Base-by-base conservation (phyloP, 2,329 filamentous ascomycete species). In the Epichloe sp. region DNA sequence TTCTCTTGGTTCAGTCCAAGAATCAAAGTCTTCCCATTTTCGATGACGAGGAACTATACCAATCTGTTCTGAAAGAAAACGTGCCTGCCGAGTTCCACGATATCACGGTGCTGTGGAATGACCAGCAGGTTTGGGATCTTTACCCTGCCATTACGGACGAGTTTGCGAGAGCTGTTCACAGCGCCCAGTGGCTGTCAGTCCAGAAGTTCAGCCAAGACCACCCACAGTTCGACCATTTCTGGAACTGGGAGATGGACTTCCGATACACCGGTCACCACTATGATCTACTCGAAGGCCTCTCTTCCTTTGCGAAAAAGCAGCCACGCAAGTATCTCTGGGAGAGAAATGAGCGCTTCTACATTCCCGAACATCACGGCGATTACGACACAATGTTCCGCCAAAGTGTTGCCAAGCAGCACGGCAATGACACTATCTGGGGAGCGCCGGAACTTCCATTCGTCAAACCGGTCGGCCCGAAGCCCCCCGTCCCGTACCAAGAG, bases 221-320 rank as follows among this genome's bases (percentile, higher is more conserved):
- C 59, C 85, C 85, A 0, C 81, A 91, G 59, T 93, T 86, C 56
- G 85, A 90, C 58, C 88, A 79, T 59, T 75, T 88, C 58, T 93
- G 87, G 86, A 90, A 91, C 63, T 90, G 86, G 86, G 88, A 93
- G 63, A 86, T 88, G 68, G 86, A 93, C 61, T 82, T 84, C 35
- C 77, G 88, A 46, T 85, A 85, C 61, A 88, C 82, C 0, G 87
- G 87, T 8, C 86, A 93, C 56, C 83, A 89, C 68, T 90, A 91
- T 65, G 83, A 91, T 58, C 79, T 91, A 56, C 77, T 88, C 43
- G 77, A 83, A 57, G 82, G 82, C 54, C 66, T 88, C 7, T 67
- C 70, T 21, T 66, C 74, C 1, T 88, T 86, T 68, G 78, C 78
- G 26, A 77, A 75, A 64, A 75, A 74, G 54, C 84, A 88, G 64